These are phyloP conservation scores for Cryptococcus wingfieldii DNA, from an alignment of 1,284 basidiomycete genomes.

Conservation along the genomic window DNA sequence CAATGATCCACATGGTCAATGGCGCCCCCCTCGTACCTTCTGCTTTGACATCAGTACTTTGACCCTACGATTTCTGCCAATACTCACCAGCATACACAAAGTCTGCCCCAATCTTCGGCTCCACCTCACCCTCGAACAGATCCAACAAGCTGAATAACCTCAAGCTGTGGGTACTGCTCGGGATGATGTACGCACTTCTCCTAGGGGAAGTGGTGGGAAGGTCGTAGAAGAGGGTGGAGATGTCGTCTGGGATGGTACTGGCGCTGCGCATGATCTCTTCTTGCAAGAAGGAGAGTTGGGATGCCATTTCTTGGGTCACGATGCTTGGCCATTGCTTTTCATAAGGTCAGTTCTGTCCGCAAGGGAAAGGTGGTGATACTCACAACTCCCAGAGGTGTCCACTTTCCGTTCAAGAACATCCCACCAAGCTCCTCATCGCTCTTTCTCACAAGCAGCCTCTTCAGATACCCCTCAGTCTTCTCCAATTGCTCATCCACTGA, in stretches of 20 bases:
- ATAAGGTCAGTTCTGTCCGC: not conserved
- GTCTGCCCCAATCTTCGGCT: constrained; percentile 36
- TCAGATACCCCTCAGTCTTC: constrained; percentile 24
- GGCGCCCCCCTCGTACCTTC: constrained; percentile 29
- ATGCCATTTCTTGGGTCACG: constrained; percentile 61
- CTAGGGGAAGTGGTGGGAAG: constrained; percentile 65
- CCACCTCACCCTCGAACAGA: constrained; percentile 25
- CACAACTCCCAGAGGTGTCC: constrained; percentile 67
- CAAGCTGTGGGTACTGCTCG: constrained; percentile 27
- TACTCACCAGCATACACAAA: constrained; percentile 63
- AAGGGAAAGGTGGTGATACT: constrained; percentile 32
- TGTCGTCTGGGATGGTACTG: constrained; percentile 59
- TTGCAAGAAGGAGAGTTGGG: constrained; percentile 66
- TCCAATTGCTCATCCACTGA: constrained; percentile 30
- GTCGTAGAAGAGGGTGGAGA: constrained; percentile 83
- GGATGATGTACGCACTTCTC: constrained; percentile 57
- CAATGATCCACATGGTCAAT: constrained; percentile 64
- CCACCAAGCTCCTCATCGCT: constrained; percentile 9
- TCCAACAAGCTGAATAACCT: constrained; percentile 28
- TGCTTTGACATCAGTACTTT: not conserved
- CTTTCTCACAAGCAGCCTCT: constrained; percentile 31
- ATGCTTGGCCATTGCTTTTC: constrained; percentile 55
- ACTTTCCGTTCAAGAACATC: constrained; percentile 83
- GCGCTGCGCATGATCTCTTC: constrained; percentile 62
- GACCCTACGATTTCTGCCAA: constrained; percentile 25